Evolutionary conservation across 345 rosid species (phyloP), one percentile per base, ranked within the genome.

Genomic region (Syzygium aqueum): DNA sequence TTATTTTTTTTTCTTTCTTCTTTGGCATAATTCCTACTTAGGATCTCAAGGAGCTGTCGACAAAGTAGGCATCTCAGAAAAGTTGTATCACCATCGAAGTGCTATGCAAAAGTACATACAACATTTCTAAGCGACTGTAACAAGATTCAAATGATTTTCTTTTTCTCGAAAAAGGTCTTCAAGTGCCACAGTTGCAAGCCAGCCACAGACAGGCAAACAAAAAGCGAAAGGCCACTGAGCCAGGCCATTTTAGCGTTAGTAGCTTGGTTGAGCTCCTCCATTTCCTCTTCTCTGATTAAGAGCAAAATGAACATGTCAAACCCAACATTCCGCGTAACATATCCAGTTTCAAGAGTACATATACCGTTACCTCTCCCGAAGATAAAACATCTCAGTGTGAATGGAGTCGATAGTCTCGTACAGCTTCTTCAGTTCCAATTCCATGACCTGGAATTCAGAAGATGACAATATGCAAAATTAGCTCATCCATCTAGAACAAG

Each of bases 161-260:
- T 95, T 91, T 96, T 97, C 95, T 97, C 93, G 87, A 96, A 97
- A 93, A 96, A 97, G 53, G 93, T 93, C 95, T 96, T 96, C 93
- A 97, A 90, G 88, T 97, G 99, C 95, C 98, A 88, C 52, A 92
- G 91, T 87, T 97, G 99, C 93, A 97, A 37, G 43, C 96, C 99
- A 6, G 98, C 99, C 25, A 96, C 99, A 37, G 98, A 93, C 73
- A 96, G 82, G 94, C 96, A 95, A 49, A 97, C 93, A 57, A 92
- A 77, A 27, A 96, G 96, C 2, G 99, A 96, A 43, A 97, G 92
- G 25, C 95, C 84, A 89, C 98, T 93, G 80, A 97, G 88, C 96
- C 94, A 92, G 22, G 94, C 97, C 99, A 97, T 97, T 88, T 88
- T 96, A 14, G 93, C 65, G 90, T 94, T 95, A 0, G 99, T 97